Percentiles rank a stretch among this genome's conserved stretches.
Conservation (phyloP, 2,329 filamentous ascomycete species). For the Aspergillus hiratsukae region DNA sequence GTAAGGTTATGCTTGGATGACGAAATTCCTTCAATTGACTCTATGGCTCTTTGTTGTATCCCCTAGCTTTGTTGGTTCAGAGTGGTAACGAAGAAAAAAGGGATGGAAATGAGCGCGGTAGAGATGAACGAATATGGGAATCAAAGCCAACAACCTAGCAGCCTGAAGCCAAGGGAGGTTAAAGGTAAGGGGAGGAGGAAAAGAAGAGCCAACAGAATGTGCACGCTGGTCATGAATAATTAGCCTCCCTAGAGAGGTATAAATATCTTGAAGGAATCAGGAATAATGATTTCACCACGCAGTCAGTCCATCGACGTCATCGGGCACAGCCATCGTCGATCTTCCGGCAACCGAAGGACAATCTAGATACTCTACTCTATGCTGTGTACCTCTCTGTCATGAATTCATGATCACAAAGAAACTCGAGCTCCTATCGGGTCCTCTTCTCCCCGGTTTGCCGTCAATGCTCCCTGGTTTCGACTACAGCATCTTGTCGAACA, state of each 20-base stretch:
- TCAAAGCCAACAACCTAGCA: neutral
- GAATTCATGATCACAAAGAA: neutral
- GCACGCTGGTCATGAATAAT: no score
- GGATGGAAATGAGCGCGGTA: neutral
- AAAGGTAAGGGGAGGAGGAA: neutral
- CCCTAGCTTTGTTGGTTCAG: neutral
- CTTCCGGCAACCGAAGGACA: neutral
- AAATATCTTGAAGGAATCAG: neutral
- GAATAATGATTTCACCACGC: constrained; percentile 1
- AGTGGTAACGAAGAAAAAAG: neutral
- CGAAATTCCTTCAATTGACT: neutral
- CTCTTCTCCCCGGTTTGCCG: neutral
- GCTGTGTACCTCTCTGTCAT: no score
- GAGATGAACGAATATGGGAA: neutral
- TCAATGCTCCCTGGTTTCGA: neutral
- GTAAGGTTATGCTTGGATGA: neutral
- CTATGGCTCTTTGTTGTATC: neutral
- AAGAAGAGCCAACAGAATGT: neutral
- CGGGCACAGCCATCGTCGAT: neutral
- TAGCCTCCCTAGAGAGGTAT: neutral
- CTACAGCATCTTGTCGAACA: neutral
- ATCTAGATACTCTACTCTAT: no score
- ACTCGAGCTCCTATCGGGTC: neutral
- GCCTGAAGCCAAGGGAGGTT: neutral
- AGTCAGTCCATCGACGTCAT: constrained; percentile 5